Conservation (phyloP, 1,139 yeast genomes). For the Protomyces inouyei region DNA sequence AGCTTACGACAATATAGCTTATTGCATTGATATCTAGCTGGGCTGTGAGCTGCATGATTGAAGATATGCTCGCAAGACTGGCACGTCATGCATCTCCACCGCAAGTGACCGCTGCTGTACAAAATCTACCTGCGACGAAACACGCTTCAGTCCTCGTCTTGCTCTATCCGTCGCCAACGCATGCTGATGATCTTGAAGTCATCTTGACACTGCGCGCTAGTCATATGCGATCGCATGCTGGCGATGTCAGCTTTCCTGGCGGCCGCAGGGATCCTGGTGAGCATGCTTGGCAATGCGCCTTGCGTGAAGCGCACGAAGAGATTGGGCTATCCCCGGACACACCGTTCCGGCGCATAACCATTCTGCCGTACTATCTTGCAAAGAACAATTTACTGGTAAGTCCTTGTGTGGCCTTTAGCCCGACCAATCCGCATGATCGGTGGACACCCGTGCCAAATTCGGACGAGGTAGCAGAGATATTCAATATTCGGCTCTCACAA, state of each 20-base stretch:
- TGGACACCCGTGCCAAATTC: constrained; percentile 40
- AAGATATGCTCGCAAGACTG: neutral
- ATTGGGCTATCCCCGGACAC: constrained; percentile 49
- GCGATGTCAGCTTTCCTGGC: constrained; percentile 86
- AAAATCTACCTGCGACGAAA: neutral
- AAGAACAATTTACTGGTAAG: constrained; percentile 75
- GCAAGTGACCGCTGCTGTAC: neutral
- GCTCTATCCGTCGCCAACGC: neutral
- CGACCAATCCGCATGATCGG: constrained; percentile 33
- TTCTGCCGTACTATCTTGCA: constrained; percentile 70
- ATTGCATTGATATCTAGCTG: no score
- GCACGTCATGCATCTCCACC: neutral
- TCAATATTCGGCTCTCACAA: constrained; percentile 37
- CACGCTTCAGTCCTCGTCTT: neutral
- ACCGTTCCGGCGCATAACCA: constrained; percentile 48
- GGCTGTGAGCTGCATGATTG: neutral
- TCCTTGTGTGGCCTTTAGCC: constrained; percentile 71
- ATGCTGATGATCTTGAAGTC: constrained; percentile 65
- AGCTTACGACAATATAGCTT: no score
- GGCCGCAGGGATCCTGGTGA: constrained; percentile 69
- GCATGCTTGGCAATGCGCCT: constrained; percentile 63
- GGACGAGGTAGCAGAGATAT: constrained; percentile 40
- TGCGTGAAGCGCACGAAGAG: constrained; percentile 83
- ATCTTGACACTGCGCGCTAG: constrained; percentile 72
- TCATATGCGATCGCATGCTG: constrained; percentile 65